Evolutionary conservation across 352 stramenopile genomes (phyloP), one percentile per base, ranked within the genome.

Genomic region (Pythium periplocum): DNA sequence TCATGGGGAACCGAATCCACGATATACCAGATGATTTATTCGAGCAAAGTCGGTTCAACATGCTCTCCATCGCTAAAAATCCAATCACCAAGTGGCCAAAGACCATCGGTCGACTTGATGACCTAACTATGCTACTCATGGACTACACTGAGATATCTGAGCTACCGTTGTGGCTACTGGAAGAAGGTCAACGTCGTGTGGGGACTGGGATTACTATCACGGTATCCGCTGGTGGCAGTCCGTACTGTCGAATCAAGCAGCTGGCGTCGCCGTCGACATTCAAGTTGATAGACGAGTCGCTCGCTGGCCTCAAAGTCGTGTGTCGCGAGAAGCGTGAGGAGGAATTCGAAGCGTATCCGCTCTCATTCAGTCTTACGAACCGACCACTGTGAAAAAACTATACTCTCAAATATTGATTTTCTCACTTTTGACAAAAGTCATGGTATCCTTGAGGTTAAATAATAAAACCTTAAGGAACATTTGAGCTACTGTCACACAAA

Each of bases 61-160:
- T 59, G 8, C 33, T 64, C 12, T 64, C 57, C 4, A 33, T 64
- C 26, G 57, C 57, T 1, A 40, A 37, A 30, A 64, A 55, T 11
- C 51, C 51, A 2, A 49, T 64, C 4, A 41, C 34, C 8, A 4
- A 11, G 4, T 45, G 35, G 17, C 51, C 57, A 2, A 31, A 9
- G 4, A 37, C 35, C 1, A 51, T 58, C 17, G 57, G 57, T 1
- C 11, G 6, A 3, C 35, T 64, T 1, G 50, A 55, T 3, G 2
- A n/a, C 4, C 12, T 59, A 4, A 47, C 55, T 11, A 41, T 64
- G 4, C 26, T 64, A 10, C 10, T 64, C 3, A 51, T 59, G 33
- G 57, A 64, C 51, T 59, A 64, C 42, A 64, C 57, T 6, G 35
- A 47, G n/a, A 55, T 64, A 35, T 31, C 1, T 0, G 35, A 45